Evolutionary conservation across 768 basidiomycete genomes (phyloP).

Genomic region (Tricholoma flavovirens): DNA sequence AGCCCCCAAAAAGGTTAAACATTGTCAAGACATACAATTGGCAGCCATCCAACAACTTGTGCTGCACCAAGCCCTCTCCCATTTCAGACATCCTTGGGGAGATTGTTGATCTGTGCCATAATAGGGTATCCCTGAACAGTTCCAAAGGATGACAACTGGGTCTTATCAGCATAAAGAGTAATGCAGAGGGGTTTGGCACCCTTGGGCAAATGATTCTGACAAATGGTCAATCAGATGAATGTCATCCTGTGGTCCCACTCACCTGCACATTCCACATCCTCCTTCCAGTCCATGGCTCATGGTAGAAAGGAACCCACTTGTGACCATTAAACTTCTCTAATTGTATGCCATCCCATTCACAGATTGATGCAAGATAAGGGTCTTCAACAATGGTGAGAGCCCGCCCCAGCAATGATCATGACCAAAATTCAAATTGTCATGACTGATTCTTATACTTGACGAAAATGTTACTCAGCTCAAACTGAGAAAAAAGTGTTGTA

Average conservation of each 20-base stretch:
- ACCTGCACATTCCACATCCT: slow-evolving; percentile 8
- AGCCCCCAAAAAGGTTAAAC: background rate
- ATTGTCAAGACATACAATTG: slow-evolving; percentile 21
- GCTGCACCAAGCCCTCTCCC: slow-evolving; percentile 27
- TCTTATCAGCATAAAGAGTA: slow-evolving; percentile 35
- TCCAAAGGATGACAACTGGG: slow-evolving; percentile 30
- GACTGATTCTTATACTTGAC: background rate
- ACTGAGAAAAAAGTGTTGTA: background rate
- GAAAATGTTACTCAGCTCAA: background rate
- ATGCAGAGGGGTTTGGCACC: slow-evolving; percentile 23
- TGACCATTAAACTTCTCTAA: slow-evolving; percentile 5
- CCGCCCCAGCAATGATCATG: background rate
- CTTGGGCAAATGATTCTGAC: slow-evolving; percentile 11
- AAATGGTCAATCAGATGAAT: background rate
- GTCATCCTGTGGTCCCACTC: background rate
- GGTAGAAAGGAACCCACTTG: background rate
- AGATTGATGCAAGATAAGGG: background rate
- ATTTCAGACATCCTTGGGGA: slow-evolving; percentile 27
- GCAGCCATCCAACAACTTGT: slow-evolving; percentile 32
- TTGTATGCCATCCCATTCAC: background rate
- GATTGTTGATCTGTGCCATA: slow-evolving; percentile 25
- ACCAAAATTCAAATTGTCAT: background rate
- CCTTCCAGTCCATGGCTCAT: slow-evolving; percentile 1
- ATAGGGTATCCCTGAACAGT: slow-evolving; percentile 30
- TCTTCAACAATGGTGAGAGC: background rate